Conservation (phyloP, 148 eudicot species). For the Hydrangea macrophylla region DNA sequence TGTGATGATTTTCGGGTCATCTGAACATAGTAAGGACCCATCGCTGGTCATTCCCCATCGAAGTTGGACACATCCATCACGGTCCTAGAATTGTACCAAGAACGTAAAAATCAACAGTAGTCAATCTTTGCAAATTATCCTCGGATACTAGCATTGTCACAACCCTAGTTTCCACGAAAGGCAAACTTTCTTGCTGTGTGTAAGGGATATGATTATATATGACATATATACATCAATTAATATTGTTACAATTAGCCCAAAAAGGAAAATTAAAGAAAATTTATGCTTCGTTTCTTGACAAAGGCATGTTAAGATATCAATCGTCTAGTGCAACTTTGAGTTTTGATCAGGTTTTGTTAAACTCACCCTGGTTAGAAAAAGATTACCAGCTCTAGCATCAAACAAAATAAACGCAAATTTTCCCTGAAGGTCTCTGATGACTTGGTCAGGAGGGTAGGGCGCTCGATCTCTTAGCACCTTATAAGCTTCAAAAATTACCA, state of each 20-base stretch:
- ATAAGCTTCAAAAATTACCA: slow-evolving; percentile 26
- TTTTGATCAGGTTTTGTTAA: not conserved
- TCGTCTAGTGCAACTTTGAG: not conserved
- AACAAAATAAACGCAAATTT: slow-evolving; percentile 34
- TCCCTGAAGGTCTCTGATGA: slow-evolving; percentile 33
- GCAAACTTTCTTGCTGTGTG: too few species aligned
- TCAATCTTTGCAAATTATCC: not conserved
- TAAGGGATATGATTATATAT: too few species aligned
- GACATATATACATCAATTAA: too few species aligned
- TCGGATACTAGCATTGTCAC: too few species aligned
- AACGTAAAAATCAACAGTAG: too few species aligned
- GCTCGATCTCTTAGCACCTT: slow-evolving; percentile 27
- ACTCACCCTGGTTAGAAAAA: slow-evolving; percentile 38
- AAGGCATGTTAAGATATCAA: too few species aligned
- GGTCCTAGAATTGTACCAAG: too few species aligned
- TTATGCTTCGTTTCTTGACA: too few species aligned
- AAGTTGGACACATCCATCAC: slow-evolving; percentile 30
- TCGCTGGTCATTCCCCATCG: slow-evolving; percentile 31
- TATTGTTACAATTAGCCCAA: too few species aligned
- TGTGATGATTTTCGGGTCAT: slow-evolving; percentile 28
- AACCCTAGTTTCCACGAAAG: too few species aligned
- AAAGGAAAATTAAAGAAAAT: too few species aligned
- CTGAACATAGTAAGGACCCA: slow-evolving; percentile 34
- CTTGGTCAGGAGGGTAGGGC: slow-evolving; percentile 45
- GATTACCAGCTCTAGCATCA: slow-evolving; percentile 20